Percentiles rank a stretch among this genome's conserved stretches.
Conservation (phyloP, 1,284 basidiomycete species). For the Cerioporus squamosus region DNA sequence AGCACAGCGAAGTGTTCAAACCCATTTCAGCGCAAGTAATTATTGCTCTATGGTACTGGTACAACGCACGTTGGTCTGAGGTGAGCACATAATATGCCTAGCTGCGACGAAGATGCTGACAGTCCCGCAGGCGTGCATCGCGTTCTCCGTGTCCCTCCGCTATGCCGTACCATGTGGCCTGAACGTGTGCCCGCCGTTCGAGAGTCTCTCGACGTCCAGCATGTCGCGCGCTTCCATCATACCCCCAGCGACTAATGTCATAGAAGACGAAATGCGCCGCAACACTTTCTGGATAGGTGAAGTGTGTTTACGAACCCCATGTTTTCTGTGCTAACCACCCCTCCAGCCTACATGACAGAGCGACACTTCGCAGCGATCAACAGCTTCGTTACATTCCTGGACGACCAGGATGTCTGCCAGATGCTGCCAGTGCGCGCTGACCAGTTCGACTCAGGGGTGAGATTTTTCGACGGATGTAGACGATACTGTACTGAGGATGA, state of each 20-base stretch:
- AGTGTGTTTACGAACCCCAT: not conserved
- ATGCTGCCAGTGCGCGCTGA: conserved; percentile 66
- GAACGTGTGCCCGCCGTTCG: conserved; percentile 71
- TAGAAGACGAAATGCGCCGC: conserved; percentile 72
- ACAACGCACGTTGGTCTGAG: conserved; percentile 77
- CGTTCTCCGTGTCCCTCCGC: conserved; percentile 60
- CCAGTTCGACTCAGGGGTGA: conserved; percentile 63
- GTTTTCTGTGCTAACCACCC: not conserved
- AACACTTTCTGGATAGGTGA: conserved; percentile 68
- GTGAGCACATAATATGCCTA: conserved; percentile 39
- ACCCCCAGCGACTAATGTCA: conserved; percentile 56
- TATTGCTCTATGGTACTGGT: conserved; percentile 74
- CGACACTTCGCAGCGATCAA: conserved; percentile 68
- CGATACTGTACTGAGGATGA: not conserved
- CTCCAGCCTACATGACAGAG: conserved; percentile 64
- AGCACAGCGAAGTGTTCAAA: not conserved
- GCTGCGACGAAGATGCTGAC: not conserved
- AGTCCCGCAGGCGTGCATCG: conserved; percentile 55
- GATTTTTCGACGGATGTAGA: conserved; percentile 25
- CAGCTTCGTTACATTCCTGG: conserved; percentile 71
- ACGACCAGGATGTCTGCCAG: conserved; percentile 74
- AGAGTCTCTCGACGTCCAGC: conserved; percentile 53
- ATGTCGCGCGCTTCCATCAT: conserved; percentile 57
- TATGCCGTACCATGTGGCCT: conserved; percentile 66
- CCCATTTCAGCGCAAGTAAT: conserved; percentile 55